Conservation (phyloP, 331 rosid genomes). For the Stylosanthes scabra region DNA sequence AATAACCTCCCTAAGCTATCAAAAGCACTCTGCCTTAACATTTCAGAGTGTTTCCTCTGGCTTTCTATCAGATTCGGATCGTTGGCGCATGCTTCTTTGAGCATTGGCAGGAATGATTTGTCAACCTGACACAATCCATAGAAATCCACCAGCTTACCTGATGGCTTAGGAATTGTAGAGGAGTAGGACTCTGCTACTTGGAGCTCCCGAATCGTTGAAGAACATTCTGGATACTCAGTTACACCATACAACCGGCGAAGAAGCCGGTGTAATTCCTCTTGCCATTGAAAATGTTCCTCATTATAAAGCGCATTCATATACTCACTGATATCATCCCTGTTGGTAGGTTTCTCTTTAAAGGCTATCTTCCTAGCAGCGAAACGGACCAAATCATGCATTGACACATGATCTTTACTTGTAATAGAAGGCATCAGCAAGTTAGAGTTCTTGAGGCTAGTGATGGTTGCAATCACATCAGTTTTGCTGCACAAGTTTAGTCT, state of each 20-base stretch:
- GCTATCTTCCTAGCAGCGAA: not conserved
- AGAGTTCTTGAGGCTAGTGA: not conserved
- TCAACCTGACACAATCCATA: not conserved
- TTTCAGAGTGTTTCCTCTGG: too few species aligned
- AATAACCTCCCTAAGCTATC: not conserved
- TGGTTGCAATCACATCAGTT: not conserved
- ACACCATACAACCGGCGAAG: not conserved
- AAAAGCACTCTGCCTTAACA: not conserved
- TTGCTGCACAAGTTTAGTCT: not conserved
- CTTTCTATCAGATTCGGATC: too few species aligned
- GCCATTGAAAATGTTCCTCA: not conserved
- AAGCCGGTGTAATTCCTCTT: not conserved
- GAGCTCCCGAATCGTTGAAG: not conserved
- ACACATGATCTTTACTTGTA: constrained; percentile 8
- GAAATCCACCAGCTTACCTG: constrained; percentile 10
- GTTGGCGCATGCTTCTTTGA: not conserved
- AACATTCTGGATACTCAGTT: not conserved
- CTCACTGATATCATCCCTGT: not conserved
- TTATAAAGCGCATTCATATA: not conserved
- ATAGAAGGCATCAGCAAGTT: not conserved
- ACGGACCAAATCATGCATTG: not conserved
- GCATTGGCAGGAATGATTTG: constrained; percentile 1
- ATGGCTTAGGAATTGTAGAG: constrained; percentile 1
- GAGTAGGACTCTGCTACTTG: not conserved
- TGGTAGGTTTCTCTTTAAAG: not conserved